Conservation (phyloP, 345 rosid genomes). For the Litchi chinensis region DNA sequence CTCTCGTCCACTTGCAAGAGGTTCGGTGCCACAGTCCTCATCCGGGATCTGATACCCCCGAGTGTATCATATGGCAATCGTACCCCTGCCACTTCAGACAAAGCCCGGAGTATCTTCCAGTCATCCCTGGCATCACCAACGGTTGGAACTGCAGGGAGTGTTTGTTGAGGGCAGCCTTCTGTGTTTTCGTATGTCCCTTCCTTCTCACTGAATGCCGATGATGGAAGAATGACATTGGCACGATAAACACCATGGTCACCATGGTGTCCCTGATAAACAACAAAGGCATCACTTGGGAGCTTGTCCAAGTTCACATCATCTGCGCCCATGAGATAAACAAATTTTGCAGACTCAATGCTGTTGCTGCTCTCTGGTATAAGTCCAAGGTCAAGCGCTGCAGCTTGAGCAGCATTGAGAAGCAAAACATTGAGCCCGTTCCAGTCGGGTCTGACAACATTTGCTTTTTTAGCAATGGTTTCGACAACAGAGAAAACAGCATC, state of each 20-base stretch:
- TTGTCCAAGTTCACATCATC: slow-evolving; percentile 85
- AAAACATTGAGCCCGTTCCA: slow-evolving; percentile 95
- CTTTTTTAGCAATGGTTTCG: slow-evolving; percentile 72
- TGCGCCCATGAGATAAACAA: slow-evolving; percentile 95
- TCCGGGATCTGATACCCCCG: slow-evolving; percentile 66
- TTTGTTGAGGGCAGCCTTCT: slow-evolving; percentile 86
- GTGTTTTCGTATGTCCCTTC: slow-evolving; percentile 95
- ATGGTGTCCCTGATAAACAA: slow-evolving; percentile 97
- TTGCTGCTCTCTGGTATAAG: slow-evolving; percentile 75
- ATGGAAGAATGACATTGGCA: slow-evolving; percentile 91
- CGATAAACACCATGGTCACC: slow-evolving; percentile 86
- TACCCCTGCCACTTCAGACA: slow-evolving; percentile 83
- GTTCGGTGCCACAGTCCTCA: slow-evolving; percentile 86
- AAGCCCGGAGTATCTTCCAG: slow-evolving; percentile 94
- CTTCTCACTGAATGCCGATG: slow-evolving; percentile 91
- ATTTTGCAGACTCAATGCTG: slow-evolving; percentile 75
- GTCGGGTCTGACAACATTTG: slow-evolving; percentile 74
- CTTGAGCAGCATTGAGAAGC: slow-evolving; percentile 94
- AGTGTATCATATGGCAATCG: slow-evolving; percentile 74
- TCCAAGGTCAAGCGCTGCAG: slow-evolving; percentile 98
- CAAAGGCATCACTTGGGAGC: slow-evolving; percentile 84
- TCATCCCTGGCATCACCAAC: slow-evolving; percentile 98
- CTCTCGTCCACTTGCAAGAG: slow-evolving; percentile 72
- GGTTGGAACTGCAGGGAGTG: slow-evolving; percentile 94
- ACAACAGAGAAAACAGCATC: slow-evolving; percentile 75